Base-by-base conservation (phyloP, 345 rosid genomes). In the Corchorus capsularis region DNA sequence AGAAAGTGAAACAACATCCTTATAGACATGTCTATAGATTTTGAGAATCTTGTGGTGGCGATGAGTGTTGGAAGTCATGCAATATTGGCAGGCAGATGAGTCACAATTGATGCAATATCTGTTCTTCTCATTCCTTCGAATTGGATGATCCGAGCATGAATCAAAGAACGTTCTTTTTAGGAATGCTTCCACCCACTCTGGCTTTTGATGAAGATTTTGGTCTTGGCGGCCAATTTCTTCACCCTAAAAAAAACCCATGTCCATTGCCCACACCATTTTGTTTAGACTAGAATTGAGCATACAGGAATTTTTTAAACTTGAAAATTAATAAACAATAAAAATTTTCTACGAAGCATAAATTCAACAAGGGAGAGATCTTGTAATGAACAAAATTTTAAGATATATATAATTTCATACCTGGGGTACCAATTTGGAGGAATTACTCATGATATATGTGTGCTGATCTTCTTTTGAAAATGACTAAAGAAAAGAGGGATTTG, bases 21-120 rank as follows among this genome's bases (percentile, higher is more conserved):
- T 84, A 66, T 82, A 86, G 34, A 84, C 83, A 82, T 83, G 89
- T 34, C 89, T 78, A 43, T 82, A 86, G 61, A 86, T 77, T 71
- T 86, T 83, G 34, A 86, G 83, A n/a, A 82, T 76, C 68, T 78
- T 82, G 83, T 86, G 89, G 19, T 76, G 69, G 27, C 84, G 76
- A 50, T 86, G 89, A 56, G 54, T 13, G 15, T 72, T 59, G 10
- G 82, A 72, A 43, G 81, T 78, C 49, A 86, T 65, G 63, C 89
- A 86, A 47, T 86, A 82, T 59, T 86, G 87, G 77, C 89, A 86
- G 22, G 77, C 84, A 12, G 83, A 27, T 57, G 66, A 27, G 53
- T 84, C 76, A 39, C 89, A 86, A 54, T 78, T 61, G 55, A 86
- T 84, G 79, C 89, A 83, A 67, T 83, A 86, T 45, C 78, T 78